A percentile compares a stretch with the other conserved stretches of the same genome.
Evolutionary conservation across 2,329 filamentous ascomycete genomes (phyloP).

Genomic region (Lecanosticta acicola): DNA sequence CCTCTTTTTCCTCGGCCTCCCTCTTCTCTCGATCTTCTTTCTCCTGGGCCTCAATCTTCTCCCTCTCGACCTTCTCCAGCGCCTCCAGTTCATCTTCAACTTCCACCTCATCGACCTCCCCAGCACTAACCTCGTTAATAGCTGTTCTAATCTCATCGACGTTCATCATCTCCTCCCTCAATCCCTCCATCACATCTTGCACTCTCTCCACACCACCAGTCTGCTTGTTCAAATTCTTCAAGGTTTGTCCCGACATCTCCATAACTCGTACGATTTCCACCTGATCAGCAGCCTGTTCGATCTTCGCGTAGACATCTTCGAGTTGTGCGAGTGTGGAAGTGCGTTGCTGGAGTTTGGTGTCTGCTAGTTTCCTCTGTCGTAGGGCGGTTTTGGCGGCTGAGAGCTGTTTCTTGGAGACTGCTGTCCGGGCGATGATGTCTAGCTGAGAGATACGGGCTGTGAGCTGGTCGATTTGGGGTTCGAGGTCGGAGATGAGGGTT

Average conservation of each 20-base stretch:
- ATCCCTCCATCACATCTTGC: conserved; percentile 65
- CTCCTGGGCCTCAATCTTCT: conserved; percentile 35
- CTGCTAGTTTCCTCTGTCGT: conserved; percentile 74
- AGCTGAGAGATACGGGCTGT: conserved; percentile 48
- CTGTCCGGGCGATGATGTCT: conserved; percentile 57
- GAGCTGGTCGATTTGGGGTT: conserved; percentile 61
- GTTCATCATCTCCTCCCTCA: conserved; percentile 72
- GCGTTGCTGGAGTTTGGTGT: conserved; percentile 65
- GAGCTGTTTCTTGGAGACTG: conserved; percentile 67
- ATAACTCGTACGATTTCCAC: conserved; percentile 78
- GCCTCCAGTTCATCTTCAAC: conserved; percentile 57
- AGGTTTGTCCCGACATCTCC: conserved; percentile 67
- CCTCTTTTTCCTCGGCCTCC: conserved; percentile 48
- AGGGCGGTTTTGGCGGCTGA: conserved; percentile 71
- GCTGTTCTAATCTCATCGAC: conserved; percentile 77
- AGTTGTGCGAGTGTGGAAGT: conserved; percentile 71
- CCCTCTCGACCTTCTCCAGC: conserved; percentile 67
- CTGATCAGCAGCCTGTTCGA: conserved; percentile 81
- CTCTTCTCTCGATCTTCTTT: conserved; percentile 42
- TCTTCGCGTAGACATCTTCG: conserved; percentile 73
- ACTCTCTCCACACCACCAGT: conserved; percentile 72
- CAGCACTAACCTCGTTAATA: conserved; percentile 55
- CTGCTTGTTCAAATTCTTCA: conserved; percentile 67
- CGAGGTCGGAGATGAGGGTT: conserved; percentile 63
- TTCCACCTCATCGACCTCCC: conserved; percentile 67